phyloP scores from a whole-genome alignment of 768 basidiomycete species.

The Pisolithus tinctorius region DNA sequence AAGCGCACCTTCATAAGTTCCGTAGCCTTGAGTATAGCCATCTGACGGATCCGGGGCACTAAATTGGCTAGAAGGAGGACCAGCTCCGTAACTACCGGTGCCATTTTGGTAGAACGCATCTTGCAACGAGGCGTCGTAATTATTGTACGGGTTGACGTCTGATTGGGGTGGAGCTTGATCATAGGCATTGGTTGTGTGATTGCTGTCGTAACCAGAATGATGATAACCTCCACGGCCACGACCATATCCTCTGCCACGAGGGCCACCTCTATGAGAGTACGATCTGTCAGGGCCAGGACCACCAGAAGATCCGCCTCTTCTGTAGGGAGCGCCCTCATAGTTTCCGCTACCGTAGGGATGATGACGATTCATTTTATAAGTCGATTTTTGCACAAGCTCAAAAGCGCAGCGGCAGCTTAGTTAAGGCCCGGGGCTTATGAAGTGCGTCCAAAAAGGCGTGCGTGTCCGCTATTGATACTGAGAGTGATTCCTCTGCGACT shows the following conservation, averaged over 20 bases:
- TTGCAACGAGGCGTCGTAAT: constrained; percentile 52
- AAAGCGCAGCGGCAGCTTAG: constrained; percentile 9
- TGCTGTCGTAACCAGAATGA: constrained; percentile 50
- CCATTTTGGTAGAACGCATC: constrained; percentile 69
- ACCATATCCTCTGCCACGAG: constrained; percentile 41
- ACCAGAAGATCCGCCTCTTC: constrained; percentile 59
- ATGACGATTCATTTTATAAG: constrained; percentile 72
- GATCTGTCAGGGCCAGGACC: constrained; percentile 72
- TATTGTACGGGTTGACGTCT: constrained; percentile 62
- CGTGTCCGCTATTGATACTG: constrained; percentile 10
- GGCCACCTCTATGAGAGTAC: constrained; percentile 55
- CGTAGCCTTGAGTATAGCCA: constrained; percentile 54
- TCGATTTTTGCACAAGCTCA: constrained; percentile 19
- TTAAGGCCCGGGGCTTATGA: constrained; percentile 5
- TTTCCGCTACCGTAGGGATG: constrained; percentile 70
- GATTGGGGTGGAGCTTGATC: constrained; percentile 59
- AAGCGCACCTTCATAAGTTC: constrained; percentile 82
- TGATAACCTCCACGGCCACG: constrained; percentile 49
- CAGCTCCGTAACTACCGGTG: constrained; percentile 49
- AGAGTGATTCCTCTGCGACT: constrained; percentile 17
- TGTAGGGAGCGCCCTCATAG: constrained; percentile 52
- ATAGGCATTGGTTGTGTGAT: constrained; percentile 48
- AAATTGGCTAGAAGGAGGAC: constrained; percentile 48
- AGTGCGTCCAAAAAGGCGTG: constrained; percentile 10
- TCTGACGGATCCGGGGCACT: constrained; percentile 38